Base-by-base conservation (phyloP, 257 asterid species). In the Orobanche coerulescens region DNA sequence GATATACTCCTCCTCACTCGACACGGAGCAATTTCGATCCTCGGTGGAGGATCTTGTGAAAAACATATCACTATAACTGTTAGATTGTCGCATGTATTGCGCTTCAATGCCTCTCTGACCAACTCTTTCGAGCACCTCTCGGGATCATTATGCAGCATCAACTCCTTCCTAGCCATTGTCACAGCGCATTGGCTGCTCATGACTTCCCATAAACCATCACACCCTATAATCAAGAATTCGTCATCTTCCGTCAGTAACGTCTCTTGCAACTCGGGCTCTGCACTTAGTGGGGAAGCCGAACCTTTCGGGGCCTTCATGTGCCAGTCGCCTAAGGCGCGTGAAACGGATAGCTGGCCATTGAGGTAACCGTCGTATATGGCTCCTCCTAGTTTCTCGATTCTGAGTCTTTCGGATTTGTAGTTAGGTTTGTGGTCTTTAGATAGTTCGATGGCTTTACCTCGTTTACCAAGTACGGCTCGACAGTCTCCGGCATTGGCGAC, bases 101-200 rank as follows among this genome's bases (percentile, higher is more conserved):
- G 79, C 66, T 81, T 87, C 61, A 87, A 76, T 4, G 95, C 95
- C 62, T 87, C 95, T 59, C 88, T 63, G n/a, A 88, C 90, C 47
- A 85, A 64, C 59, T 81, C 87, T 50, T 78, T 78, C 1, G 96
- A 85, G 74, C 96, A 85, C 60, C 80, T 77, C 30, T 79, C 86
- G 1, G 90, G 96, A 56, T 88, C 89, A 24, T 85, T 88, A 68
- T 85, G 96, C 66, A 79, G 52, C 92, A 81, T 83, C 72, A 88
- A 62, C 69, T 88, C 96, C 66, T 80, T 85, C 77, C 94, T 71
- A 47, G 79, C 92, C 61, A 83, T 81, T 15, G 96, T 73, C 50
- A 88, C 92, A 4, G 94, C 96, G 23, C 78, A 84, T 73, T 88
- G 96, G 76, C 96, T 87, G 73, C 92, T 87, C 96, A 88, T 88